Percentiles rank a stretch among this genome's conserved stretches.
phyloP scores from a whole-genome alignment of 2,329 filamentous ascomycete genomes.

The Escovopsis sp. region DNA sequence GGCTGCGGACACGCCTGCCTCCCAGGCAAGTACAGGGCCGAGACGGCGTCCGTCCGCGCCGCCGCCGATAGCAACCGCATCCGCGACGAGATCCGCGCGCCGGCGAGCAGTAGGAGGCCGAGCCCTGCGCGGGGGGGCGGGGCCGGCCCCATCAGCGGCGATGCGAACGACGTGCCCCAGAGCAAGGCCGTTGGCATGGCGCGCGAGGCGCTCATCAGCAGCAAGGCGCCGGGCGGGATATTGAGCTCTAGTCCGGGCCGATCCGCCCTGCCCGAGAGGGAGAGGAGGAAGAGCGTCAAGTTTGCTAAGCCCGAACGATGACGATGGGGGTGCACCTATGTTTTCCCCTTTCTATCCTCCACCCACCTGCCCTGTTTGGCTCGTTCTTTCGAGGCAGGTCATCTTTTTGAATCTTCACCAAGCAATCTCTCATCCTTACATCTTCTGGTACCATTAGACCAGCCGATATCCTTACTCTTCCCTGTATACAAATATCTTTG shows the following conservation, averaged over 20 bases:
- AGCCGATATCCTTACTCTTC: too few relatives aligned
- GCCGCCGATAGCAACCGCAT: conserved; percentile 24
- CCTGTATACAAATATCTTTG: too few relatives aligned
- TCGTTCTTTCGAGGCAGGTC: not conserved
- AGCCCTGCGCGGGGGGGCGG: conserved; percentile 13
- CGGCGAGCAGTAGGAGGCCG: conserved; percentile 12
- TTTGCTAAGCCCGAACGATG: conserved; percentile 30
- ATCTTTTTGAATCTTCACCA: too few relatives aligned
- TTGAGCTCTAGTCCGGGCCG: conserved; percentile 36
- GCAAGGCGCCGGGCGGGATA: conserved; percentile 16
- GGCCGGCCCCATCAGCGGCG: conserved; percentile 13
- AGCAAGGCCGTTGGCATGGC: conserved; percentile 46
- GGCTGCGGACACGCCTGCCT: conserved; percentile 50
- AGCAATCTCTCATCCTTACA: too few relatives aligned
- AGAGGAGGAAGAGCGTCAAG: conserved; percentile 50
- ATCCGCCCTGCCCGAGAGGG: conserved; percentile 25
- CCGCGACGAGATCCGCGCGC: conserved; percentile 12
- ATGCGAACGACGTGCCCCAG: conserved; percentile 39
- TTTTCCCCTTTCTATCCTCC: not conserved
- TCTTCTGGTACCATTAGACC: too few relatives aligned
- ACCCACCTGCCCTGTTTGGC: not conserved
- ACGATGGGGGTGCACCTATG: not conserved
- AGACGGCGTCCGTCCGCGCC: conserved; percentile 26
- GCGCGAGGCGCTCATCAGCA: conserved; percentile 32
- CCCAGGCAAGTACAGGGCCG: conserved; percentile 38